Percentiles rank a stretch among this genome's conserved stretches.
These are phyloP conservation scores for Escallonia rubra DNA, from an alignment of 129 eudicot species.

Conservation along the genomic window DNA sequence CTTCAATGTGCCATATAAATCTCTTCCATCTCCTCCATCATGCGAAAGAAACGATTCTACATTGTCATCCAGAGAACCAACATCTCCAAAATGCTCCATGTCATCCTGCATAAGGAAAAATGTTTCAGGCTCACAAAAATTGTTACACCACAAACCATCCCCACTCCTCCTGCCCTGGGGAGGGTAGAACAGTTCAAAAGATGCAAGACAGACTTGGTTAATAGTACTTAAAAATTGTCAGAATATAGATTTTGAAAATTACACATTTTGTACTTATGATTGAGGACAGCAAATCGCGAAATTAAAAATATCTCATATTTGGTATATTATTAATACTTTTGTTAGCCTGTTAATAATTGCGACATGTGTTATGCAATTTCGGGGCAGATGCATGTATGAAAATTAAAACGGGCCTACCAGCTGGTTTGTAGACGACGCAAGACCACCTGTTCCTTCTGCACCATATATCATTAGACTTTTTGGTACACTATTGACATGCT, in stretches of 20 bases:
- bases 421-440: constrained; percentile 91
- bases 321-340: background rate
- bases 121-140: background rate
- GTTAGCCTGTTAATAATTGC: too few relatives aligned
- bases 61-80: constrained; percentile 72
- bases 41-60: constrained; percentile 90
- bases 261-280: background rate
- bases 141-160: too few relatives aligned
- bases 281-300: background rate
- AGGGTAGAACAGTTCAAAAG: background rate
- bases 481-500: constrained; percentile 70
- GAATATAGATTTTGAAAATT: background rate
- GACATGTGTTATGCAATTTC: too few relatives aligned
- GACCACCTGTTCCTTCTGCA: constrained; percentile 69
- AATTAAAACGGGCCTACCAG: constrained; percentile 43
- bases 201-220: background rate
- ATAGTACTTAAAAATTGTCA: background rate
- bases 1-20: constrained; percentile 65
- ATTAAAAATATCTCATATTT: background rate
- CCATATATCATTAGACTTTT: constrained; percentile 91
- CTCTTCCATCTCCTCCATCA: constrained; percentile 87
- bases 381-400: background rate
- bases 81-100: constrained; percentile 81
- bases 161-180: too few relatives aligned
- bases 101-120: constrained; percentile 69